phyloP scores from a whole-genome alignment of 768 basidiomycete species.

The Nidula microcarpa region DNA sequence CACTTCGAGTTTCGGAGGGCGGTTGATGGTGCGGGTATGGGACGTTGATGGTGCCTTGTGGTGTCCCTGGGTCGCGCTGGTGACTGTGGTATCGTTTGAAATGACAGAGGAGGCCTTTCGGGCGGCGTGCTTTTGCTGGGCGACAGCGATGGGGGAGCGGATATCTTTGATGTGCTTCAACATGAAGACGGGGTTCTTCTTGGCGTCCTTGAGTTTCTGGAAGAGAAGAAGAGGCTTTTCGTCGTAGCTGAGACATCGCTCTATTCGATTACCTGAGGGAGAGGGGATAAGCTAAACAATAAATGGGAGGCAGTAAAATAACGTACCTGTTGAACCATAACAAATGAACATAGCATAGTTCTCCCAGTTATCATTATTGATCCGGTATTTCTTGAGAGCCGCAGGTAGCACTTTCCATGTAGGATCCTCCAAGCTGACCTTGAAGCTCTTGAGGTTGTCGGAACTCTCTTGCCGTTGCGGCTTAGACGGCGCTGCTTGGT shows the following conservation, averaged over 20 bases:
- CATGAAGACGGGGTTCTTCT: conserved; percentile 99
- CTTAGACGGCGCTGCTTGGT: conserved; percentile 33
- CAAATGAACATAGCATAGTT: conserved; percentile 99
- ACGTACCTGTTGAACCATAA: conserved; percentile 85
- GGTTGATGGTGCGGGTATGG: conserved; percentile 37
- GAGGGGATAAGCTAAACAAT: background rate
- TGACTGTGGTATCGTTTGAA: conserved; percentile 36
- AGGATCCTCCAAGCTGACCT: conserved; percentile 95
- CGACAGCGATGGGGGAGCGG: conserved; percentile 93
- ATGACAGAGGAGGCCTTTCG: conserved; percentile 70
- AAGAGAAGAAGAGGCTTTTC: conserved; percentile 97
- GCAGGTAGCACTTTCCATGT: conserved; percentile 99
- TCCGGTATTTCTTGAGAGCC: conserved; percentile 97
- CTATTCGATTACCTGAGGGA: conserved; percentile 66
- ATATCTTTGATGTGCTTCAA: conserved; percentile 96
- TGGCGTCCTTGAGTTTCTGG: conserved; percentile 94
- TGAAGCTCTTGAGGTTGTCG: conserved; percentile 90
- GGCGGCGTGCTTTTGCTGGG: conserved; percentile 92
- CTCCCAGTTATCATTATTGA: conserved; percentile 98
- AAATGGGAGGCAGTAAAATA: background rate
- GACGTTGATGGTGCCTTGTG: conserved; percentile 37
- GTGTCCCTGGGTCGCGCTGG: conserved; percentile 42
- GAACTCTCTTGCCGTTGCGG: conserved; percentile 61
- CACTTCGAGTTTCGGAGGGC: conserved; percentile 71
- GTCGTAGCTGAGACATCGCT: conserved; percentile 95